phyloP scores from a whole-genome alignment of 2,329 filamentous ascomycete species.

The Mycocentrospora acerina region DNA sequence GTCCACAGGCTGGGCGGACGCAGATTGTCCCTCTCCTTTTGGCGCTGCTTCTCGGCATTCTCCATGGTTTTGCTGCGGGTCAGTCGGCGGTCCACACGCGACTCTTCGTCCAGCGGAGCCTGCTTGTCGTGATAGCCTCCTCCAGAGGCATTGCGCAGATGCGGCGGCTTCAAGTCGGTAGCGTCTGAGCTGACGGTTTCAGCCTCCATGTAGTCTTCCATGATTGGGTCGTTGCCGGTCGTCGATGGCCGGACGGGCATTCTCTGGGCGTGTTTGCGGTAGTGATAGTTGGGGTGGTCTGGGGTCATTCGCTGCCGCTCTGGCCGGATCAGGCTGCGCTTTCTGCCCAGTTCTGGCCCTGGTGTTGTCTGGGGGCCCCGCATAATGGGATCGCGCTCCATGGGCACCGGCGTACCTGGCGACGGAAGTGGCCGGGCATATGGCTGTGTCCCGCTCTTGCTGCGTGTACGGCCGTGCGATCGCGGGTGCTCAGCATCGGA shows the following conservation, averaged over 20 bases:
- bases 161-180: conserved; percentile 54
- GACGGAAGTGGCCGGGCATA: conserved; percentile 48
- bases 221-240: conserved; percentile 85
- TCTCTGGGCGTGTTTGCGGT: conserved; percentile 89
- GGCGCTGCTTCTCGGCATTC: conserved; percentile 61
- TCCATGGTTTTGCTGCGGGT: conserved; percentile 62
- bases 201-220: conserved; percentile 64
- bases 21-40: conserved; percentile 61
- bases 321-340: conserved; percentile 84
- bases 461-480: conserved; percentile 16
- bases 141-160: conserved; percentile 41
- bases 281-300: conserved; percentile 93
- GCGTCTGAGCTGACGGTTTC: conserved; percentile 65
- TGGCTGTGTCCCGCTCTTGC: conserved; percentile 45
- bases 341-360: conserved; percentile 62
- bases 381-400: conserved; percentile 58
- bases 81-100: conserved; percentile 58
- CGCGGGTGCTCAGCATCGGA: conserved; percentile 67
- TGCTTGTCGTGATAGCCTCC: conserved; percentile 43
- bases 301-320: conserved; percentile 83
- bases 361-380: conserved; percentile 36
- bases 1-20: conserved; percentile 89
- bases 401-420: conserved; percentile 43
- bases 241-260: conserved; percentile 90
- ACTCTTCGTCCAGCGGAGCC: conserved; percentile 33